Base-by-base conservation (phyloP, 192 early-diverging fungal species). In the Coemansia sp. region DNA sequence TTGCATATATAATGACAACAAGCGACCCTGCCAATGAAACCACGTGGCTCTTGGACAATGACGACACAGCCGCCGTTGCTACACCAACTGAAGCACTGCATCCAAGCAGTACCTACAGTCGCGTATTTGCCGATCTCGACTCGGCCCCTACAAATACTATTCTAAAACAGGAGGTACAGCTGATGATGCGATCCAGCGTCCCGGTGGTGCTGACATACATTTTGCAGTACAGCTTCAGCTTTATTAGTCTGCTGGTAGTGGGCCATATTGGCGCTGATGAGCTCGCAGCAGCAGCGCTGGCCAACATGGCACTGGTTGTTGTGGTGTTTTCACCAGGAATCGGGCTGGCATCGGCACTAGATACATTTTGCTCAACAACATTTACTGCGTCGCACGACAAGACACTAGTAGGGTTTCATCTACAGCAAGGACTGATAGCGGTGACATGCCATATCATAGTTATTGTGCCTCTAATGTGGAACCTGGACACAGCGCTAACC, bases 351-450 rank as follows among this genome's bases (percentile, higher is more conserved):
- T 84, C 89, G 2, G 90, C 91, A 0, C 76, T 93, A 12, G 92
- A 93, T 64, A 93, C 91, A 0, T 72, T 90, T 17, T 90, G 88
- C 62, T 87, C 87, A 4, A 88, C 90, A 35, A 85, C 89, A 5
- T 93, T 82, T 55, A 90, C 91, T 0, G 87, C 85, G 7, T 80
- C 88, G 27, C 69, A 74, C 45, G 86, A 90, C 59, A 86, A 85
- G 57, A 85, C 72, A 1, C 79, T 87, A 17, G 80, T 91, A 3
- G 92, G 92, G n/a, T 77, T 91, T 4, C 88, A 91, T 59, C 72
- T 92, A 21, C 92, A 93, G 69, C 83, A 95, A 15, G 91, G 89
- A 0, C 76, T 98, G 11, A 72, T 97, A 23, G 86, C 95, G 23
- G 82, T 93, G 59, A 67, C 74, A 12, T 15, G 90, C 14, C 74